Percentiles rank a stretch among this genome's conserved stretches.
These are phyloP conservation scores for Lasiosphaeria miniovina DNA, from an alignment of 495 filamentous ascomycete genomes.

Conservation along the genomic window DNA sequence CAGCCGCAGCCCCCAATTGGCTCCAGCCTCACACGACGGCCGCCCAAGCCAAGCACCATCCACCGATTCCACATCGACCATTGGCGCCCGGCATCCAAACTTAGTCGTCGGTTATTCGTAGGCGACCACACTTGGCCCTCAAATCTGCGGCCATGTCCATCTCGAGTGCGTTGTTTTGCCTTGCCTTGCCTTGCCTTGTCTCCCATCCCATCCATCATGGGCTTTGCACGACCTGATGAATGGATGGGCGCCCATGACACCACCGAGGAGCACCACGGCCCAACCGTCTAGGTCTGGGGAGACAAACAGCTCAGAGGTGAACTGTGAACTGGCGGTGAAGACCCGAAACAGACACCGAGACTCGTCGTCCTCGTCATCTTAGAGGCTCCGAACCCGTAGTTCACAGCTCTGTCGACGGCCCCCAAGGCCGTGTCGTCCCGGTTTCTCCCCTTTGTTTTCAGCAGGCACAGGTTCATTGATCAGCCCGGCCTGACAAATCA, in stretches of 20 bases:
- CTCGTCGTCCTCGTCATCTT: background rate
- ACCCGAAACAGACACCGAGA: background rate
- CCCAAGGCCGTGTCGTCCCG: too few species aligned
- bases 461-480: too few species aligned
- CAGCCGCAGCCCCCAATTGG: conserved; percentile 14
- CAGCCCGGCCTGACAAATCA: background rate
- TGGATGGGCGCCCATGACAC: conserved; percentile 17
- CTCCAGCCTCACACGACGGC: conserved; percentile 14
- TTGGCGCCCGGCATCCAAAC: too few species aligned
- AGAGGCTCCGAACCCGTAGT: background rate
- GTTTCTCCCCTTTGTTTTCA: too few species aligned
- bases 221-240: conserved; percentile 23
- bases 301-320: conserved; percentile 5
- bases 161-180: too few species aligned
- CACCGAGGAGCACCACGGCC: conserved; percentile 14
- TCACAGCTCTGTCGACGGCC: too few species aligned
- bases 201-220: conserved; percentile 11
- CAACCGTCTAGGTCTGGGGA: conserved; percentile 4
- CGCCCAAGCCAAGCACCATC: background rate
- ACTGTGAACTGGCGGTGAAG: conserved; percentile 32
- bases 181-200: conserved; percentile 6
- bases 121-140: conserved; percentile 21
- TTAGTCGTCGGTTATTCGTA: background rate
- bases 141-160: conserved; percentile 23
- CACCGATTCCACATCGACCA: background rate